These are phyloP conservation scores for Penicillium janthinellum DNA, from an alignment of 2,329 filamentous ascomycete genomes.

Conservation along the genomic window DNA sequence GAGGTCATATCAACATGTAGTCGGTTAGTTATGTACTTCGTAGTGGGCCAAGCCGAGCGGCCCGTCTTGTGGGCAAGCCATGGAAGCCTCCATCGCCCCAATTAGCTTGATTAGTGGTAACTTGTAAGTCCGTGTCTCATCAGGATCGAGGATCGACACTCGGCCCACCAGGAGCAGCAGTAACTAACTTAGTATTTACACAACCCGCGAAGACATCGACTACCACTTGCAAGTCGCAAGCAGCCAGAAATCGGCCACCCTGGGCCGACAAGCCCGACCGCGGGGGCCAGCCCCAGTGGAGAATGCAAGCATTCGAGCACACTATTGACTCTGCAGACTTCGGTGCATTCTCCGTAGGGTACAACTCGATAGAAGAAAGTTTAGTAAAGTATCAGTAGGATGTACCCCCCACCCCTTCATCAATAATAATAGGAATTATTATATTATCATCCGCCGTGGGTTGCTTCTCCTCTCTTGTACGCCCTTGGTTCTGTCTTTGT, in stretches of 20 bases:
- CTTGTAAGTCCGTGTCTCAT: no score
- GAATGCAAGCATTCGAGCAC: not conserved
- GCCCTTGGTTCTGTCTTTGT: not conserved
- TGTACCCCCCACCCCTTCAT: no score
- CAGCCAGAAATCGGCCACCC: not conserved
- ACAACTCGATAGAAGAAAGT: not conserved
- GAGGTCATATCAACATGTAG: not conserved
- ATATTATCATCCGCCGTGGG: conserved; percentile 1
- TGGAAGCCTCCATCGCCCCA: not conserved
- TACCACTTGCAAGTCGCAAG: not conserved
- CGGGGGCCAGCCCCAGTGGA: not conserved
- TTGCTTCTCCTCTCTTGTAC: not conserved
- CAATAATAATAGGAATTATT: not conserved
- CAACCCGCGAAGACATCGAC: not conserved
- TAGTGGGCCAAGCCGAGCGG: not conserved
- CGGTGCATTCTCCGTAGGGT: not conserved
- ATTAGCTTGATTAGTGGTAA: not conserved
- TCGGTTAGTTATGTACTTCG: not conserved
- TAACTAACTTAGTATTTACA: not conserved
- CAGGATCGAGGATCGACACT: not conserved
- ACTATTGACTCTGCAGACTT: not conserved
- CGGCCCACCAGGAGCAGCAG: not conserved
- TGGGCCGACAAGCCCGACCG: not conserved
- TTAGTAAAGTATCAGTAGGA: not conserved
- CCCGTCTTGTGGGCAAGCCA: not conserved